Percentiles rank a stretch among this genome's conserved stretches.
phyloP scores from a whole-genome alignment of 495 filamentous ascomycete species.

The Recurvomyces mirabilis region DNA sequence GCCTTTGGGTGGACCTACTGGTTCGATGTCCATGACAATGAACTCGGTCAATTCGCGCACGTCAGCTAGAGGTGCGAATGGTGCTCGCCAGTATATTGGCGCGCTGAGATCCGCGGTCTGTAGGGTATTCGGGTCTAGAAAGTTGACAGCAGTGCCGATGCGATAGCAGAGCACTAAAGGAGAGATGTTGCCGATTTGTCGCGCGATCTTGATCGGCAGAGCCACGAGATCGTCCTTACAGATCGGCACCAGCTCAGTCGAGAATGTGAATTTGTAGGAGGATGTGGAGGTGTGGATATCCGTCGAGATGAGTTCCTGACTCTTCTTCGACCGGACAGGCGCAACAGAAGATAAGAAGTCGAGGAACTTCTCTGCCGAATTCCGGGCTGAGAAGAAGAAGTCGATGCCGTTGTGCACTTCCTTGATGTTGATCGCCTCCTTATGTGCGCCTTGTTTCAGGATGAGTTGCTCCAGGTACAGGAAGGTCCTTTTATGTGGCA shows the following conservation, averaged over 20 bases:
- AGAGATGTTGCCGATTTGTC: conserved; percentile 71
- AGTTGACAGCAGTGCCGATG: conserved; percentile 79
- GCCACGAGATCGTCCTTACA: conserved; percentile 95
- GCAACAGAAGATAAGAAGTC: conserved; percentile 77
- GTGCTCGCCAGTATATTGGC: conserved; percentile 73
- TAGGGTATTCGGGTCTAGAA: conserved; percentile 83
- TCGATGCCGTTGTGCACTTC: conserved; percentile 89
- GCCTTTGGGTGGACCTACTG: conserved; percentile 59
- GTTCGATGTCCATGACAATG: conserved; percentile 88
- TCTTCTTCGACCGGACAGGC: conserved; percentile 70
- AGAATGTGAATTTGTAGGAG: conserved; percentile 86
- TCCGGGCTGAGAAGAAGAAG: conserved; percentile 81
- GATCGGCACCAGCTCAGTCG: conserved; percentile 75
- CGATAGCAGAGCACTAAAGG: conserved; percentile 73
- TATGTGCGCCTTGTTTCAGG: conserved; percentile 82
- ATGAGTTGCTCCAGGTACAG: conserved; percentile 94
- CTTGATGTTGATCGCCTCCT: conserved; percentile 92
- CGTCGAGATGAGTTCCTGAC: conserved; percentile 81
- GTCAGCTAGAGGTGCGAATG: conserved; percentile 74
- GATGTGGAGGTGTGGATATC: conserved; percentile 84
- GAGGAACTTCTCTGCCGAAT: conserved; percentile 85
- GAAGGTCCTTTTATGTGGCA: conserved; percentile 94
- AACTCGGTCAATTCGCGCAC: conserved; percentile 81
- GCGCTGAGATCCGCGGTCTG: conserved; percentile 78
- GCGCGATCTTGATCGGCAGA: conserved; percentile 79